Conservation (phyloP, 768 basidiomycete species). For the Calocybe indica region DNA sequence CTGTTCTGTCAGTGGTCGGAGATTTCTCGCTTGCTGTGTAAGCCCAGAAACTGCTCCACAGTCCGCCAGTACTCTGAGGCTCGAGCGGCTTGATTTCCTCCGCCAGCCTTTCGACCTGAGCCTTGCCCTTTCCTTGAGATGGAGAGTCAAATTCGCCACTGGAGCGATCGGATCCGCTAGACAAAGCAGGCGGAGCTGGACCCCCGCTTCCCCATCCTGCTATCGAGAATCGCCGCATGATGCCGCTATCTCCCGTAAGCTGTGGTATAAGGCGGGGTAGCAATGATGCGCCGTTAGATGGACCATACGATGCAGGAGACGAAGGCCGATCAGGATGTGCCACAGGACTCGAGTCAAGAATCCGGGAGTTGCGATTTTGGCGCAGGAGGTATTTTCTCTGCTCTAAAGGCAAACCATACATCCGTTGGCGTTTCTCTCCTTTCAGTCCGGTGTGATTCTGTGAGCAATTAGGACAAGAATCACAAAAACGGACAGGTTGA, state of each 20-base stretch:
- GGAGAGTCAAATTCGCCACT: slow-evolving; percentile 30
- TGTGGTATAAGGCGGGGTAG: slow-evolving; percentile 68
- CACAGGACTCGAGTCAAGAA: slow-evolving; percentile 20
- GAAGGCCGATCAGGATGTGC: slow-evolving; percentile 23
- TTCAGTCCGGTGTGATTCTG: slow-evolving; percentile 74
- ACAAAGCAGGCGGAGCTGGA: slow-evolving; percentile 27
- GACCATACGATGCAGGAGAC: slow-evolving; percentile 50
- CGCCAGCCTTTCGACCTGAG: slow-evolving; percentile 21
- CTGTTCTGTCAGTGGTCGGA: slow-evolving; percentile 16
- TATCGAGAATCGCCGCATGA: slow-evolving; percentile 66
- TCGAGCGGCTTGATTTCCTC: slow-evolving; percentile 38
- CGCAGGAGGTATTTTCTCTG: slow-evolving; percentile 65
- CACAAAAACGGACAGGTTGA: neutral
- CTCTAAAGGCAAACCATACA: slow-evolving; percentile 54
- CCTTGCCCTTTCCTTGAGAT: slow-evolving; percentile 18
- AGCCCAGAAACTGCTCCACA: slow-evolving; percentile 75
- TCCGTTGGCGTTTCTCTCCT: slow-evolving; percentile 56
- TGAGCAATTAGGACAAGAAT: slow-evolving; percentile 5
- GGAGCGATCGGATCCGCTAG: slow-evolving; percentile 25
- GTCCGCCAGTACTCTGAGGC: slow-evolving; percentile 67
- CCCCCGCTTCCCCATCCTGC: slow-evolving; percentile 47
- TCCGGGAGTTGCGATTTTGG: slow-evolving; percentile 42
- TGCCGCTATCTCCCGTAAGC: slow-evolving; percentile 62
- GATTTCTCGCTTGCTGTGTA: slow-evolving; percentile 54
- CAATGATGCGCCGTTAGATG: slow-evolving; percentile 50